A percentile compares a stretch with the other conserved stretches of the same genome.
Conservation (phyloP, 805 yeast species). For the Barnettozyma californica region DNA sequence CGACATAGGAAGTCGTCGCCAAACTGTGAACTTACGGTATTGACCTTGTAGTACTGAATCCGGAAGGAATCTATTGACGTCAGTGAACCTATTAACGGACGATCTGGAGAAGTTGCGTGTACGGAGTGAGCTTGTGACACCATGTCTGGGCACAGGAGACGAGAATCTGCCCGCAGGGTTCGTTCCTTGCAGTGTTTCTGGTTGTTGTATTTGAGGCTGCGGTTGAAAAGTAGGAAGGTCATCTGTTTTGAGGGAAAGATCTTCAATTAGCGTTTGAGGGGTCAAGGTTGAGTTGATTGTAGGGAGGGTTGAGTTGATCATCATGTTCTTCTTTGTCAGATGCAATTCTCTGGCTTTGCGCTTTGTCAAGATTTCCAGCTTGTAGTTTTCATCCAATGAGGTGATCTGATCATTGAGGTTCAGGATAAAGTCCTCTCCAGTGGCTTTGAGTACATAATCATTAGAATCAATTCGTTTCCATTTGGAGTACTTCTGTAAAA, state of each 20-base stretch:
- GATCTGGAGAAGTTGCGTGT: slow-evolving; percentile 29
- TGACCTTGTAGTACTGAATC: slow-evolving; percentile 26
- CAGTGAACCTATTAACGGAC: slow-evolving; percentile 20
- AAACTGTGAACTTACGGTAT: slow-evolving; percentile 80
- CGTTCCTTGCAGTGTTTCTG: not conserved
- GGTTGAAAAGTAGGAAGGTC: not conserved
- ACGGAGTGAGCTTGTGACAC: slow-evolving; percentile 27
- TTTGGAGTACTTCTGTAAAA: slow-evolving; percentile 31
- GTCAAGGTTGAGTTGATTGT: slow-evolving; percentile 24
- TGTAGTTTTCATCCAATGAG: slow-evolving; percentile 35
- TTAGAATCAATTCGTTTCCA: slow-evolving; percentile 31
- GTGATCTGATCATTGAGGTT: slow-evolving; percentile 37
- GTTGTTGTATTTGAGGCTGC: not conserved
- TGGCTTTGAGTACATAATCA: slow-evolving; percentile 31
- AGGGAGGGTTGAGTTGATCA: slow-evolving; percentile 17
- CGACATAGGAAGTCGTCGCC: slow-evolving; percentile 84
- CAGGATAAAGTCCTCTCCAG: slow-evolving; percentile 26
- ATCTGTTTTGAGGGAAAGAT: not conserved
- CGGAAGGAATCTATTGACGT: slow-evolving; percentile 13
- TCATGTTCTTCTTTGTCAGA: slow-evolving; percentile 27
- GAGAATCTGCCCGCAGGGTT: slow-evolving; percentile 4
- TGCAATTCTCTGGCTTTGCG: slow-evolving; percentile 34
- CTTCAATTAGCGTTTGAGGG: slow-evolving; percentile 24
- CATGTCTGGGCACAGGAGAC: slow-evolving; percentile 11
- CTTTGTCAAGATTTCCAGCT: slow-evolving; percentile 39